phyloP scores from a whole-genome alignment of 208 protist species.

The Crithidia expoeki region DNA sequence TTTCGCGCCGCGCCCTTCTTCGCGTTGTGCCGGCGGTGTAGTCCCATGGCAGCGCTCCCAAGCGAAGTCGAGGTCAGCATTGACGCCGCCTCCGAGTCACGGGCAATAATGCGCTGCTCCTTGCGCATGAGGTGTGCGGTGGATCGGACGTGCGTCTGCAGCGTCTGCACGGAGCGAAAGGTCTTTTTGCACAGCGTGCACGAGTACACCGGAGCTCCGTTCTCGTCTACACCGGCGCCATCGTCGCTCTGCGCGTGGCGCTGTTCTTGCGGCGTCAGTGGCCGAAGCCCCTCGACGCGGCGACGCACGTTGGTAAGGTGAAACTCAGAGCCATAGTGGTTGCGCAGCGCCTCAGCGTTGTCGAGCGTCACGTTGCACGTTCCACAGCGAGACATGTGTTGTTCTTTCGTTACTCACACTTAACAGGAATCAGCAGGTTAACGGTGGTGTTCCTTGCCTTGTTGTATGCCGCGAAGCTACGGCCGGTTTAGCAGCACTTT shows the following conservation, averaged over 20 bases:
- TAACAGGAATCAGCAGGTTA: too few species aligned
- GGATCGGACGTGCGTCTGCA: slow-evolving; percentile 90
- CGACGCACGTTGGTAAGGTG: slow-evolving; percentile 87
- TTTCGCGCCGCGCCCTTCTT: slow-evolving; percentile 42
- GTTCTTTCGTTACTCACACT: too few species aligned
- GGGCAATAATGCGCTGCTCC: slow-evolving; percentile 88
- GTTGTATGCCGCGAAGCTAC: too few species aligned
- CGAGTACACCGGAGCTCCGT: slow-evolving; percentile 62
- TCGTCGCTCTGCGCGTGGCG: slow-evolving; percentile 32
- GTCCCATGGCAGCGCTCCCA: slow-evolving; percentile 85
- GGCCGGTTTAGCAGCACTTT: too few species aligned
- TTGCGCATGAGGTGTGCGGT: slow-evolving; percentile 91
- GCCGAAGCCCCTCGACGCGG: slow-evolving; percentile 80
- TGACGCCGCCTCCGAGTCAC: slow-evolving; percentile 79
- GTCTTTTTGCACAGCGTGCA: slow-evolving; percentile 93
- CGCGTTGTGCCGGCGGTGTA: slow-evolving; percentile 87
- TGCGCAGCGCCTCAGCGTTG: slow-evolving; percentile 47
- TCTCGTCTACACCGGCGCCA: slow-evolving; percentile 35
- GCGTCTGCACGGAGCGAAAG: slow-evolving; percentile 88
- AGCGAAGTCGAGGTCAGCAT: slow-evolving; percentile 87
- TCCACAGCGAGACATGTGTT: slow-evolving; percentile 65
- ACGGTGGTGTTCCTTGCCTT: too few species aligned
- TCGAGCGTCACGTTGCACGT: slow-evolving; percentile 79
- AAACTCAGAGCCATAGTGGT: slow-evolving; percentile 81
- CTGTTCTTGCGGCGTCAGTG: slow-evolving; percentile 68